Evolutionary conservation across 2,329 filamentous ascomycete species (phyloP).

Genomic region (Aspergillus intermedius): DNA sequence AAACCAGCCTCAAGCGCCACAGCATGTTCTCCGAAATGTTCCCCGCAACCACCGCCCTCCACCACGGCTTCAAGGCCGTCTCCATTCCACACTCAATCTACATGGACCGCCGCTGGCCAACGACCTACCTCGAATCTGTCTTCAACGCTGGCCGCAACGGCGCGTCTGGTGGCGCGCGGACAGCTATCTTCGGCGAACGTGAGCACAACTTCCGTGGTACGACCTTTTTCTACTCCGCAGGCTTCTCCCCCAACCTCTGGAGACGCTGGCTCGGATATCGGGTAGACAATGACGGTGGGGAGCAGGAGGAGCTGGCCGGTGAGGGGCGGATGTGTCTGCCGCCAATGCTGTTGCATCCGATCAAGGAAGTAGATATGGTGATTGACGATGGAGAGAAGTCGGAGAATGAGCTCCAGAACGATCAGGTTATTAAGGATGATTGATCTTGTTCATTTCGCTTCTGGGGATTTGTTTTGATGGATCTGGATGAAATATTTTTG

Average conservation of each 20-base stretch:
- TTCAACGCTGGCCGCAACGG: slow-evolving; percentile 76
- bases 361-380: slow-evolving; percentile 65
- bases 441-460: neutral
- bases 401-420: slow-evolving; percentile 1
- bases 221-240: slow-evolving; percentile 87
- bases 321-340: slow-evolving; percentile 88
- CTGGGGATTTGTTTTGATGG: neutral
- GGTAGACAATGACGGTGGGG: slow-evolving; percentile 71
- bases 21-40: slow-evolving; percentile 97
- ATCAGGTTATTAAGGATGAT: neutral
- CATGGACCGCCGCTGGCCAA: slow-evolving; percentile 80
- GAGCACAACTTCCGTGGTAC: slow-evolving; percentile 85
- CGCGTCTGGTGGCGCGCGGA: slow-evolving; percentile 64
- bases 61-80: slow-evolving; percentile 89
- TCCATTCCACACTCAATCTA: slow-evolving; percentile 85
- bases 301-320: slow-evolving; percentile 64
- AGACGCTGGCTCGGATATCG: slow-evolving; percentile 77
- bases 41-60: slow-evolving; percentile 78
- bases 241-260: slow-evolving; percentile 76
- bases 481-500: neutral
- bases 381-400: slow-evolving; percentile 29
- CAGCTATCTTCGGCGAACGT: slow-evolving; percentile 70
- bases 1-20: slow-evolving; percentile 77
- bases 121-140: slow-evolving; percentile 65
- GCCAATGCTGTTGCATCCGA: slow-evolving; percentile 80